These are phyloP conservation scores for Lenwebbia sp. DNA, from an alignment of 345 rosid genomes.

Conservation along the genomic window DNA sequence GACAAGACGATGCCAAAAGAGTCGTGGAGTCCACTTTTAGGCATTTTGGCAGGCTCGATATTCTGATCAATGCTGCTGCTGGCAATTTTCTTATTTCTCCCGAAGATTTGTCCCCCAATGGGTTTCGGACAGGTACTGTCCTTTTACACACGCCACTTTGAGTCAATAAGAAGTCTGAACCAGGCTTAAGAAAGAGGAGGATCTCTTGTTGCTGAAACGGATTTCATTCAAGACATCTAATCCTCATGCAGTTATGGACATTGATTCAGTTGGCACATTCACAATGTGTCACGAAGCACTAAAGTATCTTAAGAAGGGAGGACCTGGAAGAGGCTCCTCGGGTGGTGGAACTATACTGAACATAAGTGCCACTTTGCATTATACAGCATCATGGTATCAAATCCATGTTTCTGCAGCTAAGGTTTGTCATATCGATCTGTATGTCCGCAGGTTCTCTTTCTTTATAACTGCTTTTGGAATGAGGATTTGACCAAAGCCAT, in stretches of 20 bases:
- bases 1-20: conserved; percentile 58
- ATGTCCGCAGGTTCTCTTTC: not conserved
- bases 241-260: conserved; percentile 52
- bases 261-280: conserved; percentile 76
- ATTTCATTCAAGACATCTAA: not conserved
- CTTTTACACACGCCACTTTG: not conserved
- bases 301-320: conserved; percentile 66
- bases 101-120: conserved; percentile 80
- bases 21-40: conserved; percentile 59
- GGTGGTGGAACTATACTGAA: conserved; percentile 56
- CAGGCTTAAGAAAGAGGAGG: not conserved
- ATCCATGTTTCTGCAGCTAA: conserved; percentile 84
- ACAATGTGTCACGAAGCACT: conserved; percentile 64
- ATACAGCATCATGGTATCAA: conserved; percentile 78
- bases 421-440: conserved; percentile 16
- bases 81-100: conserved; percentile 70
- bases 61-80: conserved; percentile 78
- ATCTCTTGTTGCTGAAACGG: not conserved
- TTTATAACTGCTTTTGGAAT: not conserved
- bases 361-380: conserved; percentile 74
- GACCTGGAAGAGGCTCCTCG: conserved; percentile 30
- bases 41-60: conserved; percentile 52
- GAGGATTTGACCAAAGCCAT: not conserved
- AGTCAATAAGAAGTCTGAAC: not conserved
- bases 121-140: conserved; percentile 59